These are phyloP conservation scores for Penicillium capsulatum DNA, from an alignment of 2,329 filamentous ascomycete genomes.

Conservation along the genomic window DNA sequence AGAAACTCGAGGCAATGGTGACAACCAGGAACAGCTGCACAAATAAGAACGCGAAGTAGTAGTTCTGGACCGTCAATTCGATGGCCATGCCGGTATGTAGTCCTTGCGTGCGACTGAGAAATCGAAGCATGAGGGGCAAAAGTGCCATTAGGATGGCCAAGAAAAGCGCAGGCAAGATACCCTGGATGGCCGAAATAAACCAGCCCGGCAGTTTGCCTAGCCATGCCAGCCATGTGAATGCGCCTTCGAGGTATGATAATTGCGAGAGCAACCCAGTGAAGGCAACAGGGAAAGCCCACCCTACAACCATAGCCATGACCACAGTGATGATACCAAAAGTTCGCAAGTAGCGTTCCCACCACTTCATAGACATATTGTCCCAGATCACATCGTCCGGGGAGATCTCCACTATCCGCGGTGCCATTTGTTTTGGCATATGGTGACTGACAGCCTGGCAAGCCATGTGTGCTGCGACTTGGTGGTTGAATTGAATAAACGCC, in stretches of 20 bases:
- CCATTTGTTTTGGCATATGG: conserved; percentile 89
- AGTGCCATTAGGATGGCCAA: conserved; percentile 75
- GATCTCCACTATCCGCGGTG: conserved; percentile 86
- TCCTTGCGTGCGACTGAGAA: conserved; percentile 70
- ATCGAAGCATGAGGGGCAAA: conserved; percentile 71
- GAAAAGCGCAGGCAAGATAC: conserved; percentile 76
- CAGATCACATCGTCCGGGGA: conserved; percentile 89
- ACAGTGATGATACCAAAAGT: conserved; percentile 61
- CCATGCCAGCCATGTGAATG: conserved; percentile 67
- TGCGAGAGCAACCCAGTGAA: conserved; percentile 82
- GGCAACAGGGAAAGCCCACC: conserved; percentile 87
- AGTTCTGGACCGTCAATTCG: conserved; percentile 80
- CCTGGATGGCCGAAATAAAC: conserved; percentile 67
- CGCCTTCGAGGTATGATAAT: conserved; percentile 63
- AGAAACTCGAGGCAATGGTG: conserved; percentile 73
- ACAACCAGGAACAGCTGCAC: conserved; percentile 93
- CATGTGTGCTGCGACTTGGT: conserved; percentile 97
- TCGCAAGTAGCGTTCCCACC: conserved; percentile 85
- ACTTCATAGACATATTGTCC: conserved; percentile 94
- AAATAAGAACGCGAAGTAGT: conserved; percentile 92
- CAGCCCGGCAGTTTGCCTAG: conserved; percentile 58
- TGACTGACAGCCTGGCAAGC: conserved; percentile 89
- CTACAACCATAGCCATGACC: conserved; percentile 71
- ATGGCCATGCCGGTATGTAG: conserved; percentile 76
- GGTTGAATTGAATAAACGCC: conserved; percentile 97